Evolutionary conservation across 2,329 filamentous ascomycete genomes (phyloP).

Genomic region (Rasamsonia emersonii): DNA sequence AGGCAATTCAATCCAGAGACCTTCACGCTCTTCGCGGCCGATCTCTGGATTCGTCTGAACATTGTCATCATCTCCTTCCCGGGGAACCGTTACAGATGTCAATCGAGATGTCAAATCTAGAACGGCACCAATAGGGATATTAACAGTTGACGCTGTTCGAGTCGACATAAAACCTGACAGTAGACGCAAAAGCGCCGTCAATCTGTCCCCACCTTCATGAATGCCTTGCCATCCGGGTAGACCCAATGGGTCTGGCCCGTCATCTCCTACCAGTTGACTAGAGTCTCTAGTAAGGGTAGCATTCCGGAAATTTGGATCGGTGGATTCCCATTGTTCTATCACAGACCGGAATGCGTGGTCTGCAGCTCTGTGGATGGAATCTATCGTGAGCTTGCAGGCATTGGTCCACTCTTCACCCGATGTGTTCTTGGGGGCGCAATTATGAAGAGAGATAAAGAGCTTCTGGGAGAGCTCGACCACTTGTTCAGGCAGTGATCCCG

Average conservation of each 20-base stretch:
- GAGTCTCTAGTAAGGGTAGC: slow-evolving; percentile 27
- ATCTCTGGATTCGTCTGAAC: slow-evolving; percentile 65
- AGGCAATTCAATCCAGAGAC: slow-evolving; percentile 65
- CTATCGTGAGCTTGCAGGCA: slow-evolving; percentile 53
- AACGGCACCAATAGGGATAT: slow-evolving; percentile 58
- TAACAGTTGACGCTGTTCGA: slow-evolving; percentile 57
- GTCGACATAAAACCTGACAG: slow-evolving; percentile 56
- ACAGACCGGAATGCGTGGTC: slow-evolving; percentile 72
- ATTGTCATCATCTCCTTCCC: slow-evolving; percentile 33
- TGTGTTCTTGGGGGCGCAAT: slow-evolving; percentile 72
- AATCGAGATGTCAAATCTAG: slow-evolving; percentile 63
- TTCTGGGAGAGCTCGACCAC: slow-evolving; percentile 53
- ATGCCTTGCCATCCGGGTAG: slow-evolving; percentile 68
- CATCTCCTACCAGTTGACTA: slow-evolving; percentile 27
- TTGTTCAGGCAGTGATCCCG: slow-evolving; percentile 40
- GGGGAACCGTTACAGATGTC: slow-evolving; percentile 53
- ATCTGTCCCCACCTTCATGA: slow-evolving; percentile 61
- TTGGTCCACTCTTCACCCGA: slow-evolving; percentile 71
- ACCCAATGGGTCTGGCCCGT: slow-evolving; percentile 34
- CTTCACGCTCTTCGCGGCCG: slow-evolving; percentile 70
- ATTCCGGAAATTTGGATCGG: slow-evolving; percentile 34
- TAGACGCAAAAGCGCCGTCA: slow-evolving; percentile 57
- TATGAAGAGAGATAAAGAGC: slow-evolving; percentile 63
- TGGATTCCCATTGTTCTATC: slow-evolving; percentile 72
- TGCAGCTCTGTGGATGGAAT: slow-evolving; percentile 59